Percentiles rank a stretch among this genome's conserved stretches.
These are phyloP conservation scores for Tricholoma saponaceum DNA, from an alignment of 768 basidiomycete genomes.

Conservation along the genomic window DNA sequence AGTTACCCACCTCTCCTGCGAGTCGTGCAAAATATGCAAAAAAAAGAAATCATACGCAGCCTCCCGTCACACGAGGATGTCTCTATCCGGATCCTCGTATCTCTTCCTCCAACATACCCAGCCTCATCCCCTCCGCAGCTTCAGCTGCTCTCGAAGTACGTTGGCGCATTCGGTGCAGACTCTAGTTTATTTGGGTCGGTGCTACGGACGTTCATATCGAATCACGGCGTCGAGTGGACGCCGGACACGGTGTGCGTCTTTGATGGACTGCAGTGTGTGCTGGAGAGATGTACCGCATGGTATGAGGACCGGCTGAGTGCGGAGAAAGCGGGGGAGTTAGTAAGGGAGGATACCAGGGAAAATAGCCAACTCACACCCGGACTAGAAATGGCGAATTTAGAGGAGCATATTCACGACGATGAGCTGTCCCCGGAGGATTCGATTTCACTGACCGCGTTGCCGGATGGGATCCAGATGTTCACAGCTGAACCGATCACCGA, in stretches of 20 bases:
- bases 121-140: slow-evolving; percentile 68
- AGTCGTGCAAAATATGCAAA: background rate
- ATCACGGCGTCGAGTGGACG: slow-evolving; percentile 72
- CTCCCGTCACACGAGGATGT: slow-evolving; percentile 51
- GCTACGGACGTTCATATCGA: slow-evolving; percentile 77
- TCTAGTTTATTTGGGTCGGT: slow-evolving; percentile 71
- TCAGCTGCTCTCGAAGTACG: slow-evolving; percentile 80
- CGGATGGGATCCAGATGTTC: slow-evolving; percentile 61
- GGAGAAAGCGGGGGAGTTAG: slow-evolving; percentile 50
- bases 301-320: slow-evolving; percentile 60
- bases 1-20: slow-evolving; percentile 22
- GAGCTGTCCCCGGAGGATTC: slow-evolving; percentile 7
- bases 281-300: slow-evolving; percentile 67
- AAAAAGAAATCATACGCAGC: slow-evolving; percentile 32
- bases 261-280: slow-evolving; percentile 76
- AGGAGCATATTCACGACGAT: slow-evolving; percentile 1
- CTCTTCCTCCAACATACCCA: slow-evolving; percentile 62
- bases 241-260: slow-evolving; percentile 78
- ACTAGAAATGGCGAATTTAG: slow-evolving; percentile 3
- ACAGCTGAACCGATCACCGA: slow-evolving; percentile 81
- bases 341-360: slow-evolving; percentile 47
- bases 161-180: slow-evolving; percentile 77
- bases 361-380: slow-evolving; percentile 11
- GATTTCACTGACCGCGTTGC: slow-evolving; percentile 26
- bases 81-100: slow-evolving; percentile 52